phyloP scores from a whole-genome alignment of 805 yeast species.

The Candida oleophila region DNA sequence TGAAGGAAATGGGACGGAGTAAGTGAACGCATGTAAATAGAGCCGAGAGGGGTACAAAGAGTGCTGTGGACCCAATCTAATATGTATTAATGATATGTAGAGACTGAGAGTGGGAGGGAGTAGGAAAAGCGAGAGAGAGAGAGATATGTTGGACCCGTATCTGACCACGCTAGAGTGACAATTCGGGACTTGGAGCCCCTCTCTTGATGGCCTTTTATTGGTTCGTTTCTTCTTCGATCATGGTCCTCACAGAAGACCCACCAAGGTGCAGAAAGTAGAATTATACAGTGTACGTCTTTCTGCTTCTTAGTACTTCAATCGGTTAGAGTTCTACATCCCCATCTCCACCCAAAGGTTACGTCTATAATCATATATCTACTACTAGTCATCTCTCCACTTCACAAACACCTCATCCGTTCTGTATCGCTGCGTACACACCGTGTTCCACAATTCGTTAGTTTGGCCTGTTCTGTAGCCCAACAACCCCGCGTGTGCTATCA shows the following conservation, averaged over 20 bases:
- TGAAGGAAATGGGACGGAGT: too few relatives aligned
- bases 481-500: conserved; percentile 98
- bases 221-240: background rate
- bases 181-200: background rate
- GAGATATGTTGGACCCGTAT: conserved; percentile 28
- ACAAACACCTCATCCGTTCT: conserved; percentile 93
- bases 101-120: background rate
- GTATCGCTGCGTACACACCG: conserved; percentile 90
- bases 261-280: background rate
- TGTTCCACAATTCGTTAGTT: conserved; percentile 54
- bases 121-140: background rate
- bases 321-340: too few relatives aligned
- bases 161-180: conserved; percentile 19
- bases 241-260: background rate
- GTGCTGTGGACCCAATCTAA: background rate
- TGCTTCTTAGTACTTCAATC: too few relatives aligned
- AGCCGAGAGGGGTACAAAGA: too few relatives aligned
- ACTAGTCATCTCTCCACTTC: conserved; percentile 74
- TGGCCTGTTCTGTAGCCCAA: conserved; percentile 82
- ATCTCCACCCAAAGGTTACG: too few relatives aligned
- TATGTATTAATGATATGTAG: background rate
- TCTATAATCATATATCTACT: background rate
- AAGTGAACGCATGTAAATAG: too few relatives aligned
- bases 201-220: conserved; percentile 1
- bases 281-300: background rate